Base-by-base conservation (phyloP, 2,329 filamentous ascomycete genomes). In the Exophiala alcalophila region DNA sequence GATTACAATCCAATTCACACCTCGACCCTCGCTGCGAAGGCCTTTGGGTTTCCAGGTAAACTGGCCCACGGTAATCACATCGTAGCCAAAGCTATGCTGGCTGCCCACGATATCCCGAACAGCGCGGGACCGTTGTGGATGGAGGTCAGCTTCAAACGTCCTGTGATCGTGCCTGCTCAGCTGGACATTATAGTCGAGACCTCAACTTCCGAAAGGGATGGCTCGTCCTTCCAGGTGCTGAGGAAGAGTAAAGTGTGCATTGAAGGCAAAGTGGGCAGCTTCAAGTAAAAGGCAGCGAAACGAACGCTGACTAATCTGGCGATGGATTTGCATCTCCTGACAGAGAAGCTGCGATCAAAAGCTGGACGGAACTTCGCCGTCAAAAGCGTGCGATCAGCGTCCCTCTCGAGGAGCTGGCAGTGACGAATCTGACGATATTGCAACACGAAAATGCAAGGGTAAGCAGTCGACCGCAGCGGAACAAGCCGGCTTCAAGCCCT, bases 1-100 rank as follows among this genome's bases (percentile, higher is more conserved):
- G 49, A 52, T 29, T 52, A 49, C 41, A 52, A 52, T 25, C 41
- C 38, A 9, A 52, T 52, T 25, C 49, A 52, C 31, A 49, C 30
- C 9, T 52, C 49, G 11, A 26, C 18, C 2, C 23, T 49, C 7
- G 45, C 49, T 10, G 49, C 45, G 14, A 45, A 38, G 12, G 9
- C 43, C 9, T 43, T 52, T 32, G 46, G 46, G 2, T 50, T 52
- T 33, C 37, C 25, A 10, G 33, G 36, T 11, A 44, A 33, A n/a
- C 26, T 52, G 6, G 46, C 43, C n/a, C 47, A 52, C 35, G 47
- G 49, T 4, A 52, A 52, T 29, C 47, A 52, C 24, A 20, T 48
- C 14, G 41, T 37, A 15, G 49, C 45, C 14, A 24, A 35, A 21
- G 45, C 45, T 11, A 26, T 33, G 4, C 29, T 24, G 8, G 24